Evolutionary conservation across 805 yeast genomes (phyloP).

Genomic region (Candida andamanensis): DNA sequence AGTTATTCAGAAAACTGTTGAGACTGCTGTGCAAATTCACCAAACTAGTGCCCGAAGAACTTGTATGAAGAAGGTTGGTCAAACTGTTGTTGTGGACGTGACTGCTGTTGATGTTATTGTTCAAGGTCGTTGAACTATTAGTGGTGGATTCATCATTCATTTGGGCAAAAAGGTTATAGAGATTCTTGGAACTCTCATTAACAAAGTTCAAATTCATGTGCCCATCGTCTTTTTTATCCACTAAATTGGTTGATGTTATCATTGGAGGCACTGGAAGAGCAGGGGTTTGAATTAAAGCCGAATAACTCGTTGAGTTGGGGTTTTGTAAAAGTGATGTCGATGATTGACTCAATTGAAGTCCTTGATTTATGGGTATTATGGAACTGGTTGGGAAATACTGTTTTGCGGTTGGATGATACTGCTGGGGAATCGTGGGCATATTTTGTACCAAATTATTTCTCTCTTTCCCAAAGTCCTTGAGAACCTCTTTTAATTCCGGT

Average conservation of each 20-base stretch:
- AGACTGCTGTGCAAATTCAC: slow-evolving; percentile 8
- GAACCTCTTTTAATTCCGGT: slow-evolving; percentile 9
- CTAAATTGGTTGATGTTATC: slow-evolving; percentile 6
- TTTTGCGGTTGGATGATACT: not conserved
- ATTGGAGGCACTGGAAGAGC: slow-evolving; percentile 12
- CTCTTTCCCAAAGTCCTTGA: slow-evolving; percentile 14
- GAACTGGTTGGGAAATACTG: not conserved
- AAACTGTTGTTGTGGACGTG: no score
- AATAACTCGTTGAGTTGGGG: slow-evolving; percentile 9
- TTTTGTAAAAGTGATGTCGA: slow-evolving; percentile 1
- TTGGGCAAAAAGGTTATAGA: slow-evolving; percentile 26
- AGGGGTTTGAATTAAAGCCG: slow-evolving; percentile 9
- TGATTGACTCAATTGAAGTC: not conserved
- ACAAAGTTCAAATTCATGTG: slow-evolving; percentile 8
- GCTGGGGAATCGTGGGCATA: slow-evolving; percentile 1
- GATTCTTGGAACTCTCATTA: slow-evolving; percentile 26
- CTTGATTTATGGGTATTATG: not conserved
- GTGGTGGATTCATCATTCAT: slow-evolving; percentile 19
- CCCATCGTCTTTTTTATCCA: slow-evolving; percentile 12
- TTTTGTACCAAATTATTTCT: slow-evolving; percentile 10
- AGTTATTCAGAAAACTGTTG: slow-evolving; percentile 10
- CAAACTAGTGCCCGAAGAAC: slow-evolving; percentile 8
- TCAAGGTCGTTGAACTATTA: slow-evolving; percentile 14
- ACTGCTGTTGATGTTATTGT: no score
- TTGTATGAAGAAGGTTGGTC: slow-evolving; percentile 22